Conservation (phyloP, 2,329 filamentous ascomycete genomes). For the Ophiostoma triangulosporum region DNA sequence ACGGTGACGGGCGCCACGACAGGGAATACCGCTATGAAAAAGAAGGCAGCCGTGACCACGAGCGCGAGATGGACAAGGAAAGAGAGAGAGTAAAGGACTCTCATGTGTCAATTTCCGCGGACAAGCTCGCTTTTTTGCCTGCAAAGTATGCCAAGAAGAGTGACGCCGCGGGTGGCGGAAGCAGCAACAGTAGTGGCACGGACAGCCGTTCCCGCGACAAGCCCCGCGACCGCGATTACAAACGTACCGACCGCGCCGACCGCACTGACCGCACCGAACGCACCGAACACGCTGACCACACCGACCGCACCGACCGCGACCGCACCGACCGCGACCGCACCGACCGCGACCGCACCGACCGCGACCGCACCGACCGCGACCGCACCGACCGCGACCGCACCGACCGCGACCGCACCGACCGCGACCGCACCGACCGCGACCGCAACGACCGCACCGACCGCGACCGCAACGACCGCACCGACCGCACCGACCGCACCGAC, state of each 20-base stretch:
- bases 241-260: not conserved
- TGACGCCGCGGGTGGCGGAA: not conserved
- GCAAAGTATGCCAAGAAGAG: conserved; percentile 31
- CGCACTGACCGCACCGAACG: not conserved
- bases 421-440: not conserved
- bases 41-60: conserved; percentile 20
- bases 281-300: not conserved
- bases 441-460: too few relatives aligned
- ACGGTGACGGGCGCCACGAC: conserved; percentile 17
- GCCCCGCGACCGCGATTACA: conserved; percentile 14
- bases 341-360: too few relatives aligned
- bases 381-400: conserved; percentile 13
- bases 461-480: conserved; percentile 7
- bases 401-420: not conserved
- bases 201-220: not conserved
- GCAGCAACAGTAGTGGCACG: not conserved
- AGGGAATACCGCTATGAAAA: conserved; percentile 17
- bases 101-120: conserved; percentile 20
- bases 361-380: not conserved
- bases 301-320: too few relatives aligned
- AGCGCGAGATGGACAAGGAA: conserved; percentile 19
- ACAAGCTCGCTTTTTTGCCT: conserved; percentile 31
- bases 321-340: too few relatives aligned
- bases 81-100: conserved; percentile 18
- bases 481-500: not conserved